phyloP scores from a whole-genome alignment of 345 rosid species.

The Moricandia moricandioides region DNA sequence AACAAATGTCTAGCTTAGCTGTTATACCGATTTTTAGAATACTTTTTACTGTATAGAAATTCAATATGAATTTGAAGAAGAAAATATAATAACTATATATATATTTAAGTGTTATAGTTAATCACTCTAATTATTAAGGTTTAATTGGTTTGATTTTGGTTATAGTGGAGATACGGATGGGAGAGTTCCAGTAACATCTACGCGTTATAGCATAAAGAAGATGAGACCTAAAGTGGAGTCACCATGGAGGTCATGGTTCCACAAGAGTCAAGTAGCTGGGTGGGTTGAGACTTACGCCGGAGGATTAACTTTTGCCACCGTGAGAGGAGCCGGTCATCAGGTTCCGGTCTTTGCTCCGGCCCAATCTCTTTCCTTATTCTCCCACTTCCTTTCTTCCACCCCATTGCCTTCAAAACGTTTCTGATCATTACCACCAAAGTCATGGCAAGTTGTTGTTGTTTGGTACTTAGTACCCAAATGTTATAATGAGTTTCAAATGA shows the following conservation, averaged over 20 bases:
- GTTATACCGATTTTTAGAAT: not conserved
- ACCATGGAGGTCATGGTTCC: slow-evolving; percentile 79
- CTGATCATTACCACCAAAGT: not conserved
- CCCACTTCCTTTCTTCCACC: slow-evolving; percentile 37
- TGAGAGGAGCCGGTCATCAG: slow-evolving; percentile 74
- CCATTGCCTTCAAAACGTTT: not conserved
- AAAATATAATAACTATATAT: not conserved
- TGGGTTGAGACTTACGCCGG: slow-evolving; percentile 65
- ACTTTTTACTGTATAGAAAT: not conserved
- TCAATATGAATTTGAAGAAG: not conserved
- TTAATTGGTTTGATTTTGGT: not conserved
- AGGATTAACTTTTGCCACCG: slow-evolving; percentile 57
- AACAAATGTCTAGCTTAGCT: too few species aligned
- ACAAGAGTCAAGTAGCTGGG: slow-evolving; percentile 65
- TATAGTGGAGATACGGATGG: slow-evolving; percentile 84
- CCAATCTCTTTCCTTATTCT: slow-evolving; percentile 58
- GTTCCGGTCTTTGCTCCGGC: slow-evolving; percentile 58
- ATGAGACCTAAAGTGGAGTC: slow-evolving; percentile 42
- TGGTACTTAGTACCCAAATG: slow-evolving; percentile 13
- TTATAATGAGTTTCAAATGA: not conserved
- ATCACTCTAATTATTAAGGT: not conserved
- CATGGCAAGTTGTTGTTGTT: not conserved
- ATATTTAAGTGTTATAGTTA: too few species aligned
- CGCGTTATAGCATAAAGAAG: slow-evolving; percentile 62
- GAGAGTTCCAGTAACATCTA: slow-evolving; percentile 78